Evolutionary conservation across 192 early-diverging fungal genomes (phyloP), one percentile per base, ranked within the genome.

Genomic region (Chytriomyces hyalinus): DNA sequence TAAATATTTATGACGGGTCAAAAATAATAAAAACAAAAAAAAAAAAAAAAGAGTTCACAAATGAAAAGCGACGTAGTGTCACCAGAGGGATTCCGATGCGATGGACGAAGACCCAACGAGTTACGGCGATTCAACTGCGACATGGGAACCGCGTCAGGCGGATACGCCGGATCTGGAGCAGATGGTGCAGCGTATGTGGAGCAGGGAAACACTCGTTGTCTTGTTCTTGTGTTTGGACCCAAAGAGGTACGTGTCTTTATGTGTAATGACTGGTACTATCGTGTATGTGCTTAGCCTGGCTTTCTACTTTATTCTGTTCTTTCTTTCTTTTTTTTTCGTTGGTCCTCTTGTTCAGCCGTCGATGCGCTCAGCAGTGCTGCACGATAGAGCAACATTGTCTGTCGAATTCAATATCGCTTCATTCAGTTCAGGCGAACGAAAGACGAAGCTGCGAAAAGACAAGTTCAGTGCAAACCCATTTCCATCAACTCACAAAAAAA

Each of bases 171-270:
- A 20, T 7, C 6, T 15, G 60, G 28, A 43, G 93, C 96, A 0
- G 96, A 99, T 70, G 97, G 97, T 57, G 97, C 95, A 0, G 91
- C 96, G 3, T 99, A 95, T 81, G 88, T 95, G 65, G 95, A 97
- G 84, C 93, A 95, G 75, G 97, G 97, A 70, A 97, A 99, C 84
- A 98, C 97, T 57, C 96, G 97, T 78, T 90, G 91, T 62, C 85
- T 99, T 17, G 93, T 90, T 0, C 91, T 93, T 15, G 96, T 99
- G 7, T 96, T 96, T 81, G 97, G 97, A 6, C 97, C 97, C 2
- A 84, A 92, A 49, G 95, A 98, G 84, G 92, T 91, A 66, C 45
- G 51, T 20, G 13, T 17, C 6, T 82, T 44, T 36, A 4, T 57
- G 53, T 57, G 15, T n/a, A 57, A 13, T 57, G 20, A 2, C 0